Evolutionary conservation across 2,329 filamentous ascomycete species (phyloP).

Genomic region (Blastomyces gilchristii): DNA sequence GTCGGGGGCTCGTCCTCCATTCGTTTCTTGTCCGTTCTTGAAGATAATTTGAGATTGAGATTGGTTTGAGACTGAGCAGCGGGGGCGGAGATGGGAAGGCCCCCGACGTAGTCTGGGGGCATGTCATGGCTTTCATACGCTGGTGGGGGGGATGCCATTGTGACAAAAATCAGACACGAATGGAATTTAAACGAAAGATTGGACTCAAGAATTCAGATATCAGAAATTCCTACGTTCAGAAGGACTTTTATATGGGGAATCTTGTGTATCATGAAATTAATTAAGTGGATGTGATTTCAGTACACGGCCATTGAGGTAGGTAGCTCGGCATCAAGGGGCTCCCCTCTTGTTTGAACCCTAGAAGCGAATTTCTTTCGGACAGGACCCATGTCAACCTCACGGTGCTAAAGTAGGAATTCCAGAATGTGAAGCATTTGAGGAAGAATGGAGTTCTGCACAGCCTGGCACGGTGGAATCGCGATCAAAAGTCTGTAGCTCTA

Average conservation of each 20-base stretch:
- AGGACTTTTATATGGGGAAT: background rate
- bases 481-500: background rate
- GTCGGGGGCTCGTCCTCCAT: constrained; percentile 12
- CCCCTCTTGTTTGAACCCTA: too few relatives aligned
- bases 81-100: background rate
- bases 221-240: background rate
- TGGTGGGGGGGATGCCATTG: background rate
- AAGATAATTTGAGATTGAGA: background rate
- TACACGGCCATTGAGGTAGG: background rate
- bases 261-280: background rate
- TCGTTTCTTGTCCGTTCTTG: background rate
- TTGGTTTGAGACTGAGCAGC: background rate
- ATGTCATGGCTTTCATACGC: background rate
- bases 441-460: too few relatives aligned
- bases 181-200: background rate
- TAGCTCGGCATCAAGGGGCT: too few relatives aligned
- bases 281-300: background rate
- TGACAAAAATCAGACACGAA: background rate
- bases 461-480: background rate
- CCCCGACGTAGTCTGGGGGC: background rate
- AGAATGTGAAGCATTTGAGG: too few relatives aligned
- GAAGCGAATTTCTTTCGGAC: too few relatives aligned
- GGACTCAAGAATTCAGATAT: background rate
- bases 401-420: too few relatives aligned
- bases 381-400: too few relatives aligned